Percentiles rank a stretch among this genome's conserved stretches.
Evolutionary conservation across 2,329 filamentous ascomycete genomes (phyloP).

Genomic region (Ophiobolus disseminans): DNA sequence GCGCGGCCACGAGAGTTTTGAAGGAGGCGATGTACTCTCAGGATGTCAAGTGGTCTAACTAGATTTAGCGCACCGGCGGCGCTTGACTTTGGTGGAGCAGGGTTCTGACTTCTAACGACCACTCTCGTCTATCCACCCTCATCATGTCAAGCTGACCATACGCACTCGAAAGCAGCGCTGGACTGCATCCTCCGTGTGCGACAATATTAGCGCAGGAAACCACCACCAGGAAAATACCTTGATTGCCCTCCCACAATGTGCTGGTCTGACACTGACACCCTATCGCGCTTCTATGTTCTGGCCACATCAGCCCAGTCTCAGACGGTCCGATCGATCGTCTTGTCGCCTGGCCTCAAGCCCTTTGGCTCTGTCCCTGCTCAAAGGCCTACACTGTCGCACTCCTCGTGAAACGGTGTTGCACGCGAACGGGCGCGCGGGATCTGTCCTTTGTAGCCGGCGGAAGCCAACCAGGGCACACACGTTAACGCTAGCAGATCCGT

Average conservation of each 20-base stretch:
- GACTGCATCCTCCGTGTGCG: slow-evolving; percentile 1
- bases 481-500: slow-evolving; percentile 21
- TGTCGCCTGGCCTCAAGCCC: background rate
- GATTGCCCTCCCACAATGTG: background rate
- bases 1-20: slow-evolving; percentile 26
- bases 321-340: slow-evolving; percentile 21
- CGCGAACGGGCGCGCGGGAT: slow-evolving; percentile 19
- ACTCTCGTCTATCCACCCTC: slow-evolving; percentile 16
- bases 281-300: slow-evolving; percentile 23
- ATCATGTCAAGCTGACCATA: slow-evolving; percentile 15
- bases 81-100: slow-evolving; percentile 3
- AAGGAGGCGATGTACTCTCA: slow-evolving; percentile 34
- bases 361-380: slow-evolving; percentile 1
- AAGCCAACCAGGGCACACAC: slow-evolving; percentile 13
- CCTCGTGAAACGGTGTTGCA: slow-evolving; percentile 23
- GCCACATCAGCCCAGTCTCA: slow-evolving; percentile 32
- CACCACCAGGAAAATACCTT: background rate
- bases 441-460: slow-evolving; percentile 3
- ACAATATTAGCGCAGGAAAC: background rate
- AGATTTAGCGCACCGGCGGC: slow-evolving; percentile 17
- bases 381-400: slow-evolving; percentile 9
- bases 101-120: slow-evolving; percentile 20
- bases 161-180: background rate
- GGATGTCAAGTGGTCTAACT: slow-evolving; percentile 17
- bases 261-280: slow-evolving; percentile 23